Evolutionary conservation across 331 rosid species (phyloP).

Genomic region (Rosa hybrid): DNA sequence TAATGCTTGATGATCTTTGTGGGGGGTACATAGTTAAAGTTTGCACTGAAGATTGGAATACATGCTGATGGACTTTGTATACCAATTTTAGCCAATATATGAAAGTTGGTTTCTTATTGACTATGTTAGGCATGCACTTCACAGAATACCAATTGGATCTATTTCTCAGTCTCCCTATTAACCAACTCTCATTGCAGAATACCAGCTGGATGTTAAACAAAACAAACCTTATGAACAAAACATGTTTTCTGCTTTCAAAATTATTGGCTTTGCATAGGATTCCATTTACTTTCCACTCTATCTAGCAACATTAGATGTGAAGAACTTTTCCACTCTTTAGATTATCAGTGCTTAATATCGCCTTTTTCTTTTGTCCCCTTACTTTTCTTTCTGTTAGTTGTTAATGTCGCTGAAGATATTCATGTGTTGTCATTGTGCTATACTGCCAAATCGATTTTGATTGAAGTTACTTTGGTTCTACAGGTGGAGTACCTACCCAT

Average conservation of each 20-base stretch:
- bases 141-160: background rate
- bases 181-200: background rate
- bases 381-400: background rate
- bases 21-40: background rate
- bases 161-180: background rate
- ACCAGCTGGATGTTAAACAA: background rate
- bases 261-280: background rate
- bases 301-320: background rate
- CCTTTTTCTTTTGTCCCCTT: background rate
- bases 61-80: background rate
- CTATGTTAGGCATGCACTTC: background rate
- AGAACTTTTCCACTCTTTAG: background rate
- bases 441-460: background rate
- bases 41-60: background rate
- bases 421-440: background rate
- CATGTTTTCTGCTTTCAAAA: background rate
- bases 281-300: background rate
- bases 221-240: background rate
- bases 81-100: background rate
- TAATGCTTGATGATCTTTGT: background rate
- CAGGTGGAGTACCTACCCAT: constrained; percentile 88
- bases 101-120: background rate
- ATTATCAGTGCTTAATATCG: background rate
- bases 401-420: background rate
- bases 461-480: constrained; percentile 8